A percentile compares a stretch with the other conserved stretches of the same genome.
phyloP scores from a whole-genome alignment of 2,329 filamentous ascomycete genomes.

The Simplicillium sp. region DNA sequence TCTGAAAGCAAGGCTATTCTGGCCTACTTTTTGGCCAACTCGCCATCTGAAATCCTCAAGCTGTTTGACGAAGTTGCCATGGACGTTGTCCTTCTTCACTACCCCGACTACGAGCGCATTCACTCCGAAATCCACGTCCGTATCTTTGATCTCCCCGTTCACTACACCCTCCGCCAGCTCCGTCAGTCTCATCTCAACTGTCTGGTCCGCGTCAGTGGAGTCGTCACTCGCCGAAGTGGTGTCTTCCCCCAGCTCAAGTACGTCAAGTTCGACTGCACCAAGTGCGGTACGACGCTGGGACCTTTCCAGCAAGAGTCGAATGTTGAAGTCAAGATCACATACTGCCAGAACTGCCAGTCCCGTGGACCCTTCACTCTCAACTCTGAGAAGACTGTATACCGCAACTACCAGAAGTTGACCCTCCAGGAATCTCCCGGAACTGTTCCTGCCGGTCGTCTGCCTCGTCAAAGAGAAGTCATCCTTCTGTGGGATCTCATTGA shows the following conservation, averaged over 20 bases:
- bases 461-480: slow-evolving; percentile 87
- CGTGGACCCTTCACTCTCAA: slow-evolving; percentile 92
- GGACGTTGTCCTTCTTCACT: slow-evolving; percentile 91
- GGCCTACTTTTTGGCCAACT: slow-evolving; percentile 92
- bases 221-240: slow-evolving; percentile 86
- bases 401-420: slow-evolving; percentile 97
- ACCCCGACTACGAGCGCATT: slow-evolving; percentile 95
- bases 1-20: slow-evolving; percentile 85
- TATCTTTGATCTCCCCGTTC: slow-evolving; percentile 87
- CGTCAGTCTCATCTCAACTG: slow-evolving; percentile 95
- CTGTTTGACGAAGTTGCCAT: slow-evolving; percentile 96
- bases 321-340: slow-evolving; percentile 90
- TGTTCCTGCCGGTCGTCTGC: slow-evolving; percentile 88
- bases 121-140: slow-evolving; percentile 97
- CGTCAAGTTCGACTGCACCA: slow-evolving; percentile 94
- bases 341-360: slow-evolving; percentile 93
- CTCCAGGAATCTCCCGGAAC: slow-evolving; percentile 95
- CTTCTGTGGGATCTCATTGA: slow-evolving; percentile 96
- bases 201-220: slow-evolving; percentile 84
- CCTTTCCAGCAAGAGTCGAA: slow-evolving; percentile 98
- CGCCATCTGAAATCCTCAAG: slow-evolving; percentile 88
- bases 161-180: slow-evolving; percentile 89
- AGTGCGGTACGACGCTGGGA: slow-evolving; percentile 84
- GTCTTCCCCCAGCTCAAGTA: slow-evolving; percentile 98
- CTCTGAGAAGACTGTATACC: slow-evolving; percentile 95